Percentiles rank a stretch among this genome's conserved stretches.
Conservation (phyloP, 2,329 filamentous ascomycete genomes). For the Phoma sp. region DNA sequence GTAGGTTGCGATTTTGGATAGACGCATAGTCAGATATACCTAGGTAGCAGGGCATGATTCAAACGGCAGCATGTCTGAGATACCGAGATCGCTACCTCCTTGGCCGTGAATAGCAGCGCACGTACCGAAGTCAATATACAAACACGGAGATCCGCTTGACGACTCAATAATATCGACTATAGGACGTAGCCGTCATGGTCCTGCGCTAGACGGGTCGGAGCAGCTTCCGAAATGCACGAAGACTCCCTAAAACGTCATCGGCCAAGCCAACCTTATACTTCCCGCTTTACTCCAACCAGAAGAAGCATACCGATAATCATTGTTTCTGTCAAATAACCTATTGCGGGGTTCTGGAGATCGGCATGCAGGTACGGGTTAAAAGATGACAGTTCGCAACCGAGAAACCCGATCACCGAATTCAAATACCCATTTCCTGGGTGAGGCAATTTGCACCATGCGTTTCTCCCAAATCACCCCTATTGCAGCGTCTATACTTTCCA, state of each 20-base stretch:
- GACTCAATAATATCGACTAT: background rate
- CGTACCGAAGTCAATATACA: too few relatives aligned
- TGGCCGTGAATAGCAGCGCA: too few relatives aligned
- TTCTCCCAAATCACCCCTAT: background rate
- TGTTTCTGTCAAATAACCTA: background rate
- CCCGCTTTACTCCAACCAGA: background rate
- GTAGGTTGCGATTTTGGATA: too few relatives aligned
- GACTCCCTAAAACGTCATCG: background rate
- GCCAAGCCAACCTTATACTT: background rate
- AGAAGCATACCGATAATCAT: slow-evolving; percentile 4
- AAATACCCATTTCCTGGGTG: too few relatives aligned
- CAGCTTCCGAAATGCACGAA: background rate
- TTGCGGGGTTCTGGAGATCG: slow-evolving; percentile 3
- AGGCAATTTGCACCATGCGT: slow-evolving; percentile 2
- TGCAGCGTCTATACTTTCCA: background rate
- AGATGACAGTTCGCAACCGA: background rate
- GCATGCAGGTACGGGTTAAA: slow-evolving; percentile 11
- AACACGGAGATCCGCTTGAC: too few relatives aligned
- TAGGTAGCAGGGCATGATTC: too few relatives aligned
- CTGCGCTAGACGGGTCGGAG: background rate
- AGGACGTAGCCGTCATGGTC: background rate
- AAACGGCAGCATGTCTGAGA: too few relatives aligned
- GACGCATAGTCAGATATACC: too few relatives aligned
- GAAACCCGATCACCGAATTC: background rate
- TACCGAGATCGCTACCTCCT: too few relatives aligned